Evolutionary conservation across 2,329 filamentous ascomycete species (phyloP).

Genomic region (Aspergillus viridinutans): DNA sequence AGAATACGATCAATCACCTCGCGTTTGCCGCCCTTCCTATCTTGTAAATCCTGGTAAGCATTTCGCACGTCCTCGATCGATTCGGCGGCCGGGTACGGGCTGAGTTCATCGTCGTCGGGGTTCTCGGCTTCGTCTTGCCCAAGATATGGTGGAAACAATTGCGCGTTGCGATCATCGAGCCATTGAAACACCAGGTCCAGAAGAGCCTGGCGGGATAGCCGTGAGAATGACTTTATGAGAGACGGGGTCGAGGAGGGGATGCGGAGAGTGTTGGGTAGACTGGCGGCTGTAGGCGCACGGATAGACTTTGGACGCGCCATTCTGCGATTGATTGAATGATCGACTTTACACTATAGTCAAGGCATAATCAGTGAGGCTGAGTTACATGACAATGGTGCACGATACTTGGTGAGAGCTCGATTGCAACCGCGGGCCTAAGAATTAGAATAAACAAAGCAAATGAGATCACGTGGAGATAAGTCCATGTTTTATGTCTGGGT

Average conservation of each 20-base stretch:
- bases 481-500: too few species aligned
- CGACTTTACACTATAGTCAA: neutral
- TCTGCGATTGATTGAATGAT: neutral
- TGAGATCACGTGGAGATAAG: constrained; percentile 3
- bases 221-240: constrained; percentile 62
- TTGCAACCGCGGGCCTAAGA: neutral
- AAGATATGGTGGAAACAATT: constrained; percentile 58
- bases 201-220: constrained; percentile 68
- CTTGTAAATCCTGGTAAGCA: constrained; percentile 58
- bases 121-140: constrained; percentile 45
- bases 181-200: constrained; percentile 70
- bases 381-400: neutral
- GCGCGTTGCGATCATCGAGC: constrained; percentile 64
- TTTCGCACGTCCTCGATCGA: constrained; percentile 64
- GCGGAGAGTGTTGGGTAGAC: constrained; percentile 66
- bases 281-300: constrained; percentile 63
- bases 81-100: constrained; percentile 64
- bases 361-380: neutral
- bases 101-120: constrained; percentile 57
- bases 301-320: constrained; percentile 33
- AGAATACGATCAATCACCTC: constrained; percentile 54
- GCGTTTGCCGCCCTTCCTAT: constrained; percentile 49
- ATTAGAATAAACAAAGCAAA: neutral
- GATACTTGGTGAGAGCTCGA: neutral
- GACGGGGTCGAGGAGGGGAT: constrained; percentile 62